These are phyloP conservation scores for sweet orange (Citrus sinensis) DNA, from an alignment of 345 rosid genomes.

Conservation along the genomic window DNA sequence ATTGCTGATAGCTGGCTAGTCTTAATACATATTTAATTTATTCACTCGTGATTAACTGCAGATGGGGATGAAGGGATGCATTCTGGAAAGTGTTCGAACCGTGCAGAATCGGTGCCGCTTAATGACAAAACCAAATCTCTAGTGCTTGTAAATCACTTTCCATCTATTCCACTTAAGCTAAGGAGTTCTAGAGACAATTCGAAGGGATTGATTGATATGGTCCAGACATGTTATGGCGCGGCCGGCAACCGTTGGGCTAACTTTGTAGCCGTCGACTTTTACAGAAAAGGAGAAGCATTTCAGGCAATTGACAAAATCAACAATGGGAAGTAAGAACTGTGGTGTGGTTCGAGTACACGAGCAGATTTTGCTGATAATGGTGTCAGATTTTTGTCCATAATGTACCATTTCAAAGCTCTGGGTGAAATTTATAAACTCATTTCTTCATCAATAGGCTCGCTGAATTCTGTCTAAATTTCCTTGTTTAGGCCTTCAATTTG, in stretches of 20 bases:
- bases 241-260: slow-evolving; percentile 60
- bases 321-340: slow-evolving; percentile 35
- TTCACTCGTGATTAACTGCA: background rate
- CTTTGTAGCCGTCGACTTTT: slow-evolving; percentile 51
- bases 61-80: slow-evolving; percentile 47
- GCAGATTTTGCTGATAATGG: too few relatives aligned
- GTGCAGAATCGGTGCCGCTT: slow-evolving; percentile 40
- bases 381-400: too few relatives aligned
- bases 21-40: background rate
- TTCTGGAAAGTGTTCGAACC: slow-evolving; percentile 33
- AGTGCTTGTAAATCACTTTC: slow-evolving; percentile 47
- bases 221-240: slow-evolving; percentile 38
- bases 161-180: slow-evolving; percentile 28
- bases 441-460: too few relatives aligned
- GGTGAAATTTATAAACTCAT: too few relatives aligned
- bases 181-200: slow-evolving; percentile 42
- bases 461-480: too few relatives aligned
- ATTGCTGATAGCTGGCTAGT: background rate
- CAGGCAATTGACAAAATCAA: slow-evolving; percentile 54
- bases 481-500: too few relatives aligned
- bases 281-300: slow-evolving; percentile 69
- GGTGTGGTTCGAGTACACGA: slow-evolving; percentile 25
- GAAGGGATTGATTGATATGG: slow-evolving; percentile 22
- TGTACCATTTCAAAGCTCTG: too few relatives aligned
- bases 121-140: slow-evolving; percentile 46